Evolutionary conservation across 2,329 filamentous ascomycete species (phyloP).

Genomic region (Diaporthe ampelina): DNA sequence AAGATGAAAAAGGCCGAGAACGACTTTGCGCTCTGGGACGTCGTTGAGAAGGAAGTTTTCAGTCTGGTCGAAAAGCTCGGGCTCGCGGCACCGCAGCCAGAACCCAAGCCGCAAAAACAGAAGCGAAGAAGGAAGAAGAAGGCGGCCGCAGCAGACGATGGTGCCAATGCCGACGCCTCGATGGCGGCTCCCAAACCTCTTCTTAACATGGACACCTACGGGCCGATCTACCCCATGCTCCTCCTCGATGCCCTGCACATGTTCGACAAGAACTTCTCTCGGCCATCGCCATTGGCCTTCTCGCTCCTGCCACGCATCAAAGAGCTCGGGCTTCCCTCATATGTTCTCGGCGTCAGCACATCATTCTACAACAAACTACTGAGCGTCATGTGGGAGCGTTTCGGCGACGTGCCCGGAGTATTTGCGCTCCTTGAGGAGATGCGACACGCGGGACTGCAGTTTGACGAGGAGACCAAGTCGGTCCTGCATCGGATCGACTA

Average conservation of each 20-base stretch:
- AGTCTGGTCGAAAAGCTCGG: slow-evolving; percentile 69
- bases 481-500: slow-evolving; percentile 53
- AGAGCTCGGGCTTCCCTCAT: slow-evolving; percentile 76
- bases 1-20: slow-evolving; percentile 68
- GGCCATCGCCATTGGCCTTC: slow-evolving; percentile 71
- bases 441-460: slow-evolving; percentile 72
- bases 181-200: slow-evolving; percentile 44
- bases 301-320: slow-evolving; percentile 77
- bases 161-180: slow-evolving; percentile 26
- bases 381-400: slow-evolving; percentile 71
- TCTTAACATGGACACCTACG: slow-evolving; percentile 68
- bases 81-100: slow-evolving; percentile 52
- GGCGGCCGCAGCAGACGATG: slow-evolving; percentile 39
- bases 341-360: slow-evolving; percentile 79
- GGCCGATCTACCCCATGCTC: slow-evolving; percentile 74
- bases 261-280: slow-evolving; percentile 69
- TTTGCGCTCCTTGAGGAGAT: slow-evolving; percentile 74
- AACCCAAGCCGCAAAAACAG: slow-evolving; percentile 14
- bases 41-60: slow-evolving; percentile 78
- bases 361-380: slow-evolving; percentile 78
- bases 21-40: slow-evolving; percentile 76
- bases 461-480: slow-evolving; percentile 63
- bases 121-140: slow-evolving; percentile 39
- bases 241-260: slow-evolving; percentile 70
- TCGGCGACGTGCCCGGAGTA: slow-evolving; percentile 69